Conservation (phyloP, 2,329 filamentous ascomycete genomes). For the Aspergillus hiratsukae region DNA sequence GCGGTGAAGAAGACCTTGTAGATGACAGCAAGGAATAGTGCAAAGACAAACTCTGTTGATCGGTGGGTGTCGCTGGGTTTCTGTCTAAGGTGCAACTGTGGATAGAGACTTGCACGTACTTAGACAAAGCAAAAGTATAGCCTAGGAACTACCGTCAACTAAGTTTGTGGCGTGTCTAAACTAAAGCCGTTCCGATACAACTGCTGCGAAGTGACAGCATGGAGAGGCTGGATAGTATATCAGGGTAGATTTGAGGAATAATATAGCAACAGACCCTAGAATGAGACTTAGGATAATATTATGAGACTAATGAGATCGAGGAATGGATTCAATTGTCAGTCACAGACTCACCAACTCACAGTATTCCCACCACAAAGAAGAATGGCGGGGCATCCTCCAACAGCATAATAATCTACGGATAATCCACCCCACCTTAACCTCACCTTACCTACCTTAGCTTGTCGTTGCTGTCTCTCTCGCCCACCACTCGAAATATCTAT, state of each 20-base stretch:
- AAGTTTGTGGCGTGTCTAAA: background rate
- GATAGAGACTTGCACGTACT: background rate
- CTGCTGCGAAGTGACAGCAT: background rate
- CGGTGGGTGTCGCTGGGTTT: background rate
- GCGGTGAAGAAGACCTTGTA: background rate
- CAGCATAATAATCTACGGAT: background rate
- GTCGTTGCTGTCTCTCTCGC: conserved; percentile 7
- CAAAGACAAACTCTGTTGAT: background rate
- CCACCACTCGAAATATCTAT: conserved; percentile 9
- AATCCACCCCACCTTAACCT: background rate
- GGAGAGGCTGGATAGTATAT: background rate
- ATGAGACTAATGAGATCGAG: background rate
- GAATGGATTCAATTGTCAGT: background rate
- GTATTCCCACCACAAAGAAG: background rate
- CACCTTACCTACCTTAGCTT: conserved; percentile 4
- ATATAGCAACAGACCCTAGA: background rate
- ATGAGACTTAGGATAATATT: background rate
- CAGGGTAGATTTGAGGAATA: background rate
- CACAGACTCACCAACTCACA: background rate
- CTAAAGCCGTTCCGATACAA: background rate
- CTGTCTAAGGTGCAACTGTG: background rate
- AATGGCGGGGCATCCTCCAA: background rate
- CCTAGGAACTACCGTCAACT: background rate
- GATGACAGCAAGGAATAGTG: background rate
- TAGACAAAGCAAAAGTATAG: background rate